Evolutionary conservation across 1,284 basidiomycete species (phyloP), one percentile per base, ranked within the genome.

Genomic region (Volvariella volvacea): DNA sequence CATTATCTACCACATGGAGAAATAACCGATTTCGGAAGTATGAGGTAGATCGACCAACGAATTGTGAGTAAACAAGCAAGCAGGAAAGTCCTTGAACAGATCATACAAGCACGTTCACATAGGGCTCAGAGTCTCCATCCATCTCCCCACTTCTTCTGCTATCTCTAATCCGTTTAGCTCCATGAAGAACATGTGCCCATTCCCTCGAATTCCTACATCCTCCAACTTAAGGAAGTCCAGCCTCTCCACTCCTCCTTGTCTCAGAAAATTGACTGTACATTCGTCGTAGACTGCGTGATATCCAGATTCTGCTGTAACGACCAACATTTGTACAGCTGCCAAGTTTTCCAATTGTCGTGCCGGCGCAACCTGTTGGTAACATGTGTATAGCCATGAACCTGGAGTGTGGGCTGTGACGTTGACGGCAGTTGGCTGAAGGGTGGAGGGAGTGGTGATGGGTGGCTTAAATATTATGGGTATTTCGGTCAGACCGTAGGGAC

Each of bases 171-270:
- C 62, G 51, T 75, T 74, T 47, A 63, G 67, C 46, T 75, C 73
- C 70, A 76, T 71, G 50, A 75, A 74, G 55, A 76, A 66, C 67
- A 76, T 68, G 51, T 76, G 73, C 1, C 65, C 74, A 50, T 70
- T 70, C 15, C 67, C 73, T 45, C 60, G 63, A 31, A 76, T 72
- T 4, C 73, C 73, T 2, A 68, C 51, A 34, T 62, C 58, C n/a
- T 53, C 57, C 28, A 76, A 48, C 8, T 54, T 54, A 30, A 71
- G 48, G 50, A 73, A 66, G 4, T 68, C 57, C 1, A 73, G 68
- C 34, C 15, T 36, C 6, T 55, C 49, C 9, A 74, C 72, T 0
- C 71, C 73, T 0, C 68, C 74, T 38, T 67, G 62, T 15, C 44
- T 52, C 40, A 76, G 55, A 53, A 64, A 76, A n/a, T 63, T 56